phyloP scores from a whole-genome alignment of 1,284 basidiomycete species.

The Sphaerobolus stellatus region DNA sequence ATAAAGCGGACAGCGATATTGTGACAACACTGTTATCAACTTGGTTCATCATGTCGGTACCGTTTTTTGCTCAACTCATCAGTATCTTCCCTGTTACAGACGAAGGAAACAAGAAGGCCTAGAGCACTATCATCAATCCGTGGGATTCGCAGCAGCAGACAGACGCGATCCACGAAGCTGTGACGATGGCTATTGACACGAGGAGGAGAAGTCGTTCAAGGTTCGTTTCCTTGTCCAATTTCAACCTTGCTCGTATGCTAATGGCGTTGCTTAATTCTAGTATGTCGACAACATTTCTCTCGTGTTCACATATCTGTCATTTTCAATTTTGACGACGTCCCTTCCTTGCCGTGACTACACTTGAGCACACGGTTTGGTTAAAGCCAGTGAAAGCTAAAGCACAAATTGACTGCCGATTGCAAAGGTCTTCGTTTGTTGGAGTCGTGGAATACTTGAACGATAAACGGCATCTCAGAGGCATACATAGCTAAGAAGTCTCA shows the following conservation, averaged over 20 bases:
- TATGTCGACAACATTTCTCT: constrained; percentile 94
- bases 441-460: no score
- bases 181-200: constrained; percentile 82
- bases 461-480: no score
- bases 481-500: no score
- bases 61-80: constrained; percentile 96
- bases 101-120: no score
- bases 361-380: no score
- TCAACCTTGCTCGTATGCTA: constrained; percentile 1
- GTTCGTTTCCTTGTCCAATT: constrained; percentile 31
- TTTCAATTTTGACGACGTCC: no score
- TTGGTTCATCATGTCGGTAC: constrained; percentile 94
- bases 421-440: no score
- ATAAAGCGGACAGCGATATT: constrained; percentile 89
- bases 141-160: constrained; percentile 97
- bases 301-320: no score
- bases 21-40: constrained; percentile 85
- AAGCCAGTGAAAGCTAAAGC: no score
- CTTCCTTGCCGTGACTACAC: no score
- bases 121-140: constrained; percentile 93
- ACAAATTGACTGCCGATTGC: no score
- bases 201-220: constrained; percentile 88
- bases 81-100: constrained; percentile 79
- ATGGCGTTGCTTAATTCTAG: constrained; percentile 22
- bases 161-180: constrained; percentile 91